Conservation (phyloP, 192 early-diverging fungal genomes). For the Linnemannia elongata region DNA sequence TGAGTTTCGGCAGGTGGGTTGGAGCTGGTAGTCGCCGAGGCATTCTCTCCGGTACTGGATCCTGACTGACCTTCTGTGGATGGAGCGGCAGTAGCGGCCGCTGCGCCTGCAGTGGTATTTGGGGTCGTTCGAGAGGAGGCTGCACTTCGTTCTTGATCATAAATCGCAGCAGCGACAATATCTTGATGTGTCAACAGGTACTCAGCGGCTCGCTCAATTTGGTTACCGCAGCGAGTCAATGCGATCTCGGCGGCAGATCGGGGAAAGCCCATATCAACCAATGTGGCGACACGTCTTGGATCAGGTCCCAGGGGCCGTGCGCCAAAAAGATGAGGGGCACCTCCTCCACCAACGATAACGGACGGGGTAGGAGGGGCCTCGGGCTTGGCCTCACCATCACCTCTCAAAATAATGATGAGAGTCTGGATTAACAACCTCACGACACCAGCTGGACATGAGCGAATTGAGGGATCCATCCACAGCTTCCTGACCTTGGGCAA, state of each 20-base stretch:
- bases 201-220: conserved; percentile 87
- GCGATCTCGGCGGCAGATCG: conserved; percentile 82
- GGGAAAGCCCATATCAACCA: conserved; percentile 92
- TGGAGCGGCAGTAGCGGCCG: neutral
- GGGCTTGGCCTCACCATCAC: conserved; percentile 75
- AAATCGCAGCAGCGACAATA: conserved; percentile 54
- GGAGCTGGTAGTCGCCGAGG: neutral
- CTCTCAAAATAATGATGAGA: conserved; percentile 77
- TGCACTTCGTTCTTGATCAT: conserved; percentile 48
- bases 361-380: conserved; percentile 36
- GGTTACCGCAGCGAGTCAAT: conserved; percentile 79
- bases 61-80: neutral
- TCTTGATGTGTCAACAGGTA: conserved; percentile 84
- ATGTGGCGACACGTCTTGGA: conserved; percentile 71
- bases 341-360: conserved; percentile 14
- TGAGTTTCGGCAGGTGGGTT: neutral
- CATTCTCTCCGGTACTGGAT: neutral
- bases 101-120: conserved; percentile 41
- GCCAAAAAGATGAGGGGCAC: conserved; percentile 48
- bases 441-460: conserved; percentile 63
- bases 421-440: conserved; percentile 74
- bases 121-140: conserved; percentile 36
- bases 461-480: conserved; percentile 72
- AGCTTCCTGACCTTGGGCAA: conserved; percentile 70
- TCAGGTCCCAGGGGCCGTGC: conserved; percentile 69